Evolutionary conservation across 192 early-diverging fungal genomes (phyloP), one percentile per base, ranked within the genome.

Genomic region (Coemansia sp.): DNA sequence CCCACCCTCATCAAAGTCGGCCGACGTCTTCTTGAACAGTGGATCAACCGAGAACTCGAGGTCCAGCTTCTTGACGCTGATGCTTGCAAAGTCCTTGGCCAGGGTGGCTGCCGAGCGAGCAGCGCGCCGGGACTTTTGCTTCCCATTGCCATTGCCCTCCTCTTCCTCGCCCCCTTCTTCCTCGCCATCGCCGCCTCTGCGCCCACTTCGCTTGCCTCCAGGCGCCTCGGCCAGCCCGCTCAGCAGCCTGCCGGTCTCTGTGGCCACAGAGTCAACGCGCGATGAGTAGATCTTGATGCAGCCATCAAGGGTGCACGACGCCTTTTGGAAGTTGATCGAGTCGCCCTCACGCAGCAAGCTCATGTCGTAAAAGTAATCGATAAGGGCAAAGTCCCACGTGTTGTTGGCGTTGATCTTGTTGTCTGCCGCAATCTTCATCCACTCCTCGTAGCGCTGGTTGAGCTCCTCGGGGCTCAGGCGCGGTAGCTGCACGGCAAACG

Each of bases 291-390:
- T 92, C 82, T 97, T 99, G 61, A 99, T 91, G 67, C 94, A 97
- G 13, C 94, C 95, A 74, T 97, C 95, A 46, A 99, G 76, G 10
- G 95, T 99, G 70, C 92, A 95, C 39, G 96, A 99, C 20, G 96
- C 96, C 66, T 92, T 95, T 70, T 97, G 95, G 71, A 99, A 99
- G 78, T 99, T 99, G 82, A 99, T 96, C 11, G 94, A 92, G 83
- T 95, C 93, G 28, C 95, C 95, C n/a, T 96, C 94, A 10, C 89
- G 85, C 58, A 99, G 74, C 23, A 99, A 81, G 3, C 87, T 91
- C 94, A 99, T 91, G 73, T 99, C 94, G 71, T 93, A 88, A 69
- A 99, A 99, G 71, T 95, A 97, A 78, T 99, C 95, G 67, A 99
- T 97, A n/a, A 99, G 82, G 11, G 93, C 94, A 70, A 99, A 88